Evolutionary conservation across 192 early-diverging fungal species (phyloP), one percentile per base, ranked within the genome.

Genomic region (Endogone sp.): DNA sequence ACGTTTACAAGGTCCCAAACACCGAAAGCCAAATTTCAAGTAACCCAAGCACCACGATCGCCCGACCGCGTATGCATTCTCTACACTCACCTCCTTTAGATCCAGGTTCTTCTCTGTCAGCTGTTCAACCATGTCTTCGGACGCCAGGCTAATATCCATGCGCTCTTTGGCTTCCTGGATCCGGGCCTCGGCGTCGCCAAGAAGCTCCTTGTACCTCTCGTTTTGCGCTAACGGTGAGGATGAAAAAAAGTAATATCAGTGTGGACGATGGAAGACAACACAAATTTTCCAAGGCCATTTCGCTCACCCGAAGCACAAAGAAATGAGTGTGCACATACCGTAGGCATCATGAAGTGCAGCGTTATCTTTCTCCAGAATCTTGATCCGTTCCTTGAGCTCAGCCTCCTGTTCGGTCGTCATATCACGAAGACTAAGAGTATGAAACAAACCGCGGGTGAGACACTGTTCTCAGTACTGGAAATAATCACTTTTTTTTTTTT

Each of bases 71-170:
- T 11, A 8, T 29, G 2, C 13, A 29, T 16, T n/a, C 28, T 29
- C 9, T 23, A 8, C n/a, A 29, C 87, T 79, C 64, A 75, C 69
- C 60, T 90, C 90, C 31, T 81, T 87, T 20, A 95, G 79, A 20
- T 81, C 77, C 65, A 96, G 75, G 75, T 98, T 98, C 81, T 91
- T 92, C 24, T 91, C 90, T 0, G 90, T 89, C 29, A 98, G 85
- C 49, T 86, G 81, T 62, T 92, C 91, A 11, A 96, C 88, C 79
- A 96, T 78, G 58, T 95, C 93, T 63, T 94, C 93, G 23, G 94
- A 88, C 28, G 89, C 90, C 57, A 92, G 68, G 0, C 87, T 88
- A 63, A 93, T 92, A 75, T 98, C 94, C 60, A 98, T 67, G 26
- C 87, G 83, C 57, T 84, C 82, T 73, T 92, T 93, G 73, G 96